Percentiles rank a stretch among this genome's conserved stretches.
Evolutionary conservation across 345 rosid genomes (phyloP).

Genomic region (Gossypium thurberi): DNA sequence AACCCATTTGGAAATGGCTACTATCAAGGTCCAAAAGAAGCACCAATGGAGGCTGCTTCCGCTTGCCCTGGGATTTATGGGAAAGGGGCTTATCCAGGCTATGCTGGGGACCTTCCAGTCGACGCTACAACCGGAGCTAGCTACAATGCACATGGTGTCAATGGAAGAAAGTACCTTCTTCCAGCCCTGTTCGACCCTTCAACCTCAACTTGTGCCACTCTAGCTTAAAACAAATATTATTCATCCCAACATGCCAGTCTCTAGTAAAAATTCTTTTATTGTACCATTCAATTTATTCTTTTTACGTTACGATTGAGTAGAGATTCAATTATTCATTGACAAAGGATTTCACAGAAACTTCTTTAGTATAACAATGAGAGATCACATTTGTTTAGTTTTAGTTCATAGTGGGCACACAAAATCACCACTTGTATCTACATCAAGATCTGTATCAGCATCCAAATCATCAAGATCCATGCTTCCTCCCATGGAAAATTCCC

Average conservation of each 20-base stretch:
- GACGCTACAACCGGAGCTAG: conserved; percentile 64
- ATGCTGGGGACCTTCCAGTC: conserved; percentile 48
- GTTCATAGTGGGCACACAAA: conserved; percentile 38
- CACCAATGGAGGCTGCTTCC: conserved; percentile 61
- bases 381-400: too few relatives aligned
- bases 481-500: conserved; percentile 31
- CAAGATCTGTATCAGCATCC: conserved; percentile 37
- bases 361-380: too few relatives aligned
- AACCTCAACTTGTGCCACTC: conserved; percentile 44
- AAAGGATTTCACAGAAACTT: too few relatives aligned
- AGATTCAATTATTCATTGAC: too few relatives aligned
- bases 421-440: conserved; percentile 50
- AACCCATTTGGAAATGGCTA: conserved; percentile 82
- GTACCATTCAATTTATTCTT: not conserved
- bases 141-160: conserved; percentile 41
- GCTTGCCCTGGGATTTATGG: not conserved
- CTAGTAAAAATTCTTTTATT: conserved; percentile 4
- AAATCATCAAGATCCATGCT: conserved; percentile 61
- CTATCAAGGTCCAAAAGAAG: conserved; percentile 65
- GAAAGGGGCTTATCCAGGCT: not conserved
- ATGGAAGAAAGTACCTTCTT: not conserved
- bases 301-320: too few relatives aligned
- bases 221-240: conserved; percentile 29
- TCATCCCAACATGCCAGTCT: not conserved
- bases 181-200: conserved; percentile 24